Conservation (phyloP, 1,284 basidiomycete genomes). For the Pseudozyma sp. region DNA sequence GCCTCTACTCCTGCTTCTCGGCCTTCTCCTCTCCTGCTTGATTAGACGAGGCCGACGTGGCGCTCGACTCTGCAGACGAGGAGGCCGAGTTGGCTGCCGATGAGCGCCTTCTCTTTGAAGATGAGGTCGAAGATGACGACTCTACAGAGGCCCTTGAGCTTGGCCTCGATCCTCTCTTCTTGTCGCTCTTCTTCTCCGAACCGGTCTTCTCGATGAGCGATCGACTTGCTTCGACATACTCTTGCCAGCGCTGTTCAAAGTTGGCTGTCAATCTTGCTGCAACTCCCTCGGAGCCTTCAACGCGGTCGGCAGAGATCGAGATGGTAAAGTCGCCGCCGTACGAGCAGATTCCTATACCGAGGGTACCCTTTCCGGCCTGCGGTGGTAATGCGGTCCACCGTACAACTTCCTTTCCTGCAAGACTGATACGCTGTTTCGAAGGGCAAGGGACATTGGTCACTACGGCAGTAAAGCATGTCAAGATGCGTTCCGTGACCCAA, state of each 20-base stretch:
- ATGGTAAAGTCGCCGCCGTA: constrained; percentile 57
- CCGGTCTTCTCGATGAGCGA: constrained; percentile 29
- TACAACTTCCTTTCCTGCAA: constrained; percentile 52
- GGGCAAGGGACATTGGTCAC: constrained; percentile 67
- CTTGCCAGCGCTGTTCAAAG: constrained; percentile 50
- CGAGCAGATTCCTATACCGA: constrained; percentile 66
- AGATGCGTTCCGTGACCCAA: constrained; percentile 23
- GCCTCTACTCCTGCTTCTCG: no score
- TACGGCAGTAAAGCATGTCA: constrained; percentile 56
- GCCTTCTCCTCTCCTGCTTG: not conserved
- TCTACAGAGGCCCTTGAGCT: constrained; percentile 1
- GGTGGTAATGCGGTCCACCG: constrained; percentile 60
- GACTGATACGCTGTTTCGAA: constrained; percentile 42
- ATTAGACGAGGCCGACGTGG: not conserved
- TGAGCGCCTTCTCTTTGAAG: constrained; percentile 2
- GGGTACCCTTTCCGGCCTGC: constrained; percentile 60
- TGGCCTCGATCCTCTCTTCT: constrained; percentile 3
- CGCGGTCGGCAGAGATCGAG: constrained; percentile 61
- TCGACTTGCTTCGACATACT: constrained; percentile 38
- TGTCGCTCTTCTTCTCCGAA: constrained; percentile 9
- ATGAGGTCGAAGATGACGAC: constrained; percentile 7
- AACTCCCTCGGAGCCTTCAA: constrained; percentile 50
- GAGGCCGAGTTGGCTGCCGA: not conserved
- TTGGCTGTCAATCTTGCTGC: constrained; percentile 49
- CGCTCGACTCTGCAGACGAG: not conserved